Base-by-base conservation (phyloP, 1,284 basidiomycete genomes). In the Fomitopsis schrenkii region DNA sequence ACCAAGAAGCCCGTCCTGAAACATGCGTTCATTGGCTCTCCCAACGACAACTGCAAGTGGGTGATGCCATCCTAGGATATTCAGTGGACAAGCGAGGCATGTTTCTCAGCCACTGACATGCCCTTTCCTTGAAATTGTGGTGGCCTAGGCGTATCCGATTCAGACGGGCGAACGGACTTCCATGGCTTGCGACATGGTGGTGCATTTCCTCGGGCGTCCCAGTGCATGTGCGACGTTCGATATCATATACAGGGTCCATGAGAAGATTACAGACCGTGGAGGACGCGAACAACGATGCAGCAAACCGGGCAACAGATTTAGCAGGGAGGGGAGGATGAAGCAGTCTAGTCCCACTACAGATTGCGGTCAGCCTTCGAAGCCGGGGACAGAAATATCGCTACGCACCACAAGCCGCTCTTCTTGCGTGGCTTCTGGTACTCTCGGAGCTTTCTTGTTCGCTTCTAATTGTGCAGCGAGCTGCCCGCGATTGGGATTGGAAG, bases 401-500 rank as follows among this genome's bases (percentile, higher is more conserved):
- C 75, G 69, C 75, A 91, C 88, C 80, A 91, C 86, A 70, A 88
- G 77, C 65, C 77, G 76, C 61, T 84, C 83, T 68, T 86, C 83
- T 72, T 83, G 75, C 68, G 74, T 76, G 60, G 77, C 67, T 72
- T 84, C 79, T 66, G 84, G 79, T 54, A 71, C 74, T 68, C 73
- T 72, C 70, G 79, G 83, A 28, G 77, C 73, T 59, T 76, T 73
- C 71, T 82, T 85, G 59, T 79, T 80, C 53, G 79, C 76, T 68
- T 79, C 76, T 56, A 82, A 74, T 68, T 88, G 79, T 41, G 80
- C 77, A 53, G 88, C 81, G 59, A 91, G 81, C 66, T 77, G 80
- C 50, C 89, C 89, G 69, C 78, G 76, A 62, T 87, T 85, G 38
- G 88, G 88, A 76, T 91, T 91, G 61, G 82, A 77, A 58, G 78